phyloP scores from a whole-genome alignment of 2,329 filamentous ascomycete species.

The Ophiostoma montium region DNA sequence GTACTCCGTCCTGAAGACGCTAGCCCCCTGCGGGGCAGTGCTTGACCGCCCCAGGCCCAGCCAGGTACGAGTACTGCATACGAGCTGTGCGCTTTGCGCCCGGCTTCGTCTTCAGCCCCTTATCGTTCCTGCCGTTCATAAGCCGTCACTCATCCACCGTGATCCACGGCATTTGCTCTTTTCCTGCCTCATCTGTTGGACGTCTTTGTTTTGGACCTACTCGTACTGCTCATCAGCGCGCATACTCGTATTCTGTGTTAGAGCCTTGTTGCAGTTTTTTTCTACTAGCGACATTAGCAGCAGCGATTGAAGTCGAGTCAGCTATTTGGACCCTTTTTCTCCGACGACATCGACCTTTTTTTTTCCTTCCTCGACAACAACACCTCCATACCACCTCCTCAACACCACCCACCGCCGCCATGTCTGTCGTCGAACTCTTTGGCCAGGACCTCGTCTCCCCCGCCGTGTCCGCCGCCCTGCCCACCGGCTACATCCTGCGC shows the following conservation, averaged over 20 bases:
- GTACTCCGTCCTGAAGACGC: neutral
- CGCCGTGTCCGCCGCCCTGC: conserved; percentile 55
- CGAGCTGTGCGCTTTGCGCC: no score
- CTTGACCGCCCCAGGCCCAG: neutral
- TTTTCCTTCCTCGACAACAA: neutral
- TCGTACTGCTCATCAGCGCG: no score
- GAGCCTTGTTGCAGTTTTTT: no score
- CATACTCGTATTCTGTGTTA: no score
- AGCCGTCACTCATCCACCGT: no score
- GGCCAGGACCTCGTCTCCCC: conserved; percentile 62
- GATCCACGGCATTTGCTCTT: no score
- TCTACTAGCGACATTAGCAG: neutral
- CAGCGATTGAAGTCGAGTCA: neutral
- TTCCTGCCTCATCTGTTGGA: no score
- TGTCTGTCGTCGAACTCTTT: conserved; percentile 54
- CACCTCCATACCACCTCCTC: neutral
- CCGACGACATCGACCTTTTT: neutral
- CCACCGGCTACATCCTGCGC: conserved; percentile 69
- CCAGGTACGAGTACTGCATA: neutral
- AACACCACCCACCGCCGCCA: conserved; percentile 11
- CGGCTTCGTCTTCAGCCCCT: neutral
- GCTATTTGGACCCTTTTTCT: no score
- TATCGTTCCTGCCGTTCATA: neutral
- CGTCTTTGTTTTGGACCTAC: no score
- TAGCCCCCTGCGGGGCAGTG: neutral